Conservation (phyloP, 495 filamentous ascomycete species). For the Penicillium desertorum region DNA sequence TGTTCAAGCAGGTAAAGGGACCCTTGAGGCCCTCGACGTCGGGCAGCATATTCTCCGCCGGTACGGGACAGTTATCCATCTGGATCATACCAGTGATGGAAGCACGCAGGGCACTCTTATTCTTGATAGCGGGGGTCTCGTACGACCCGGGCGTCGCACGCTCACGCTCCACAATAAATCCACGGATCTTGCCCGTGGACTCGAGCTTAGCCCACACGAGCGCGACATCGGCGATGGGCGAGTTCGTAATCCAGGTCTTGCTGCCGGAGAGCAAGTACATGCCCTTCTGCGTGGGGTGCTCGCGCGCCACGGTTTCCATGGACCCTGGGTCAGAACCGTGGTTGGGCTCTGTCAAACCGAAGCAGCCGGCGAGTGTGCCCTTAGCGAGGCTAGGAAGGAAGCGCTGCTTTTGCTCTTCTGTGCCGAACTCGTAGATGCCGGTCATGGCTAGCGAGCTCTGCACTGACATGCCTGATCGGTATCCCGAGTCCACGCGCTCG, state of each 20-base stretch:
- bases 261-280: constrained; percentile 77
- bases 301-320: constrained; percentile 87
- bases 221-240: constrained; percentile 86
- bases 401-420: constrained; percentile 83
- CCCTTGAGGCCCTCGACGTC: constrained; percentile 83
- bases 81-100: constrained; percentile 98
- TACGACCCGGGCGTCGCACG: constrained; percentile 82
- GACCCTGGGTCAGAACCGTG: constrained; percentile 95
- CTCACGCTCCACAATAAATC: constrained; percentile 81
- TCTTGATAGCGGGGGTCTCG: constrained; percentile 89
- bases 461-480: constrained; percentile 93
- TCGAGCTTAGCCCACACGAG: constrained; percentile 94
- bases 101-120: constrained; percentile 91
- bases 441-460: constrained; percentile 96
- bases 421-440: constrained; percentile 91
- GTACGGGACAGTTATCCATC: constrained; percentile 84
- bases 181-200: constrained; percentile 89
- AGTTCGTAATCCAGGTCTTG: constrained; percentile 99
- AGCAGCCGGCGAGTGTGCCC: constrained; percentile 85
- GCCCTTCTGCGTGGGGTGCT: constrained; percentile 84
- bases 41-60: constrained; percentile 91
- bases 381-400: constrained; percentile 82
- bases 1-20: constrained; percentile 92
- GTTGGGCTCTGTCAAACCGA: constrained; percentile 95
- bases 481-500: constrained; percentile 93